phyloP scores from a whole-genome alignment of 805 yeast species.

The Dipodascus albidus region DNA sequence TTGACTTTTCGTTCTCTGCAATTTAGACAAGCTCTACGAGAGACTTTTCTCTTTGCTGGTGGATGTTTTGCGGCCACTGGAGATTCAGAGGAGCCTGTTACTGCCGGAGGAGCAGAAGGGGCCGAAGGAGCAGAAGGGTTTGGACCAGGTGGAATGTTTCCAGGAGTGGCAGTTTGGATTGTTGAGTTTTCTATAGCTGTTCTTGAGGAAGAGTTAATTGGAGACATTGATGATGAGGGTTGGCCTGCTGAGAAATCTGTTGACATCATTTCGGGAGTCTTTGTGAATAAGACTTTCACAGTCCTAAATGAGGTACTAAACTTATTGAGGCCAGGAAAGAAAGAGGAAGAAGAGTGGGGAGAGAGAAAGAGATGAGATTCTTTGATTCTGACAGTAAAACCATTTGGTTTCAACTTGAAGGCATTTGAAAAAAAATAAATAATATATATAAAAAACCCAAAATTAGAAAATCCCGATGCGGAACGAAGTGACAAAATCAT shows the following conservation, averaged over 20 bases:
- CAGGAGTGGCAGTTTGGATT: not conserved
- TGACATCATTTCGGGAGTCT: not conserved
- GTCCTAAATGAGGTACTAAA: not conserved
- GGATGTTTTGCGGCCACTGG: not conserved
- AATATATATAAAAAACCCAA: not conserved
- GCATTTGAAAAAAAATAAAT: not conserved
- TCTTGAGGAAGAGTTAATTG: not conserved
- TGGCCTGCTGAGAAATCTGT: not conserved
- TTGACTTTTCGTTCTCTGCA: slow-evolving; percentile 9
- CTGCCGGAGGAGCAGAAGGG: not conserved
- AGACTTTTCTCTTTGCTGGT: slow-evolving; percentile 1
- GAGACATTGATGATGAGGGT: no score
- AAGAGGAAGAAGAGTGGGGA: not conserved
- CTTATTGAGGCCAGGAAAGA: not conserved
- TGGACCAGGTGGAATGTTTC: not conserved
- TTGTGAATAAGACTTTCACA: not conserved
- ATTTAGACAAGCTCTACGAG: slow-evolving; percentile 8
- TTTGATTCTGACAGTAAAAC: not conserved
- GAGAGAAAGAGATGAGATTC: not conserved
- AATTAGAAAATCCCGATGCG: not conserved
- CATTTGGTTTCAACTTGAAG: not conserved
- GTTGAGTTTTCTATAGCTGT: not conserved
- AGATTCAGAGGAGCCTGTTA: not conserved
- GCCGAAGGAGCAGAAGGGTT: not conserved
- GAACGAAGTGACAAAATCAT: not conserved